A percentile compares a stretch with the other conserved stretches of the same genome.
Conservation (phyloP, 208 protist genomes). For the Porcisia deanei region DNA sequence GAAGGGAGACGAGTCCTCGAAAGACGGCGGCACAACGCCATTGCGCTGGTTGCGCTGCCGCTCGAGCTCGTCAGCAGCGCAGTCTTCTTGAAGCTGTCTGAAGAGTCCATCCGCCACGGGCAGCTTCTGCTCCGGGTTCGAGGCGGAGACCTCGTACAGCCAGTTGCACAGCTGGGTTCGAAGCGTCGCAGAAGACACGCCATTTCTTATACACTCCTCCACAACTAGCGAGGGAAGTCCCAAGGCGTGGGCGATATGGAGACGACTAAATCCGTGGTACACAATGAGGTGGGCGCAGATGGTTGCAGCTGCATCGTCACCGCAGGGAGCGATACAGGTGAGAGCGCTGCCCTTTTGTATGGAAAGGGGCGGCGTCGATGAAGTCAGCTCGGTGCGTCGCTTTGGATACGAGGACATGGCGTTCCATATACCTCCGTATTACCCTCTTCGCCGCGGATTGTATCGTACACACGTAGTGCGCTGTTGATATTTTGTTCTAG, state of each 20-base stretch:
- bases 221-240: conserved; percentile 69
- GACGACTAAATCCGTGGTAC: conserved; percentile 36
- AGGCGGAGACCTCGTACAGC: conserved; percentile 40
- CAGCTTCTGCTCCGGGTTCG: conserved; percentile 12
- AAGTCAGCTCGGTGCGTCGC: conserved; percentile 9
- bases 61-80: conserved; percentile 28
- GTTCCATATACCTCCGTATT: neutral
- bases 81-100: conserved; percentile 43
- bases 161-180: conserved; percentile 64
- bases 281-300: conserved; percentile 77
- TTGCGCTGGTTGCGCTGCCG: conserved; percentile 7
- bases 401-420: conserved; percentile 1
- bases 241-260: conserved; percentile 47
- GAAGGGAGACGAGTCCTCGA: conserved; percentile 40
- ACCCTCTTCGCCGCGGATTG: neutral
- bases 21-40: conserved; percentile 8
- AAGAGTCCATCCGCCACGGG: conserved; percentile 42
- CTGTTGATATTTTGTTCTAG: neutral
- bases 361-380: conserved; percentile 19
- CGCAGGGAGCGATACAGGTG: neutral
- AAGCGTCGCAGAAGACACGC: conserved; percentile 59
- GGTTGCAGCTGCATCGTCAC: conserved; percentile 47
- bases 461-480: neutral
- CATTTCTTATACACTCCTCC: conserved; percentile 78
- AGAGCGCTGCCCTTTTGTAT: neutral